Evolutionary conservation across 1,139 yeast species (phyloP).

Genomic region (Scheffersomyces insectosa): DNA sequence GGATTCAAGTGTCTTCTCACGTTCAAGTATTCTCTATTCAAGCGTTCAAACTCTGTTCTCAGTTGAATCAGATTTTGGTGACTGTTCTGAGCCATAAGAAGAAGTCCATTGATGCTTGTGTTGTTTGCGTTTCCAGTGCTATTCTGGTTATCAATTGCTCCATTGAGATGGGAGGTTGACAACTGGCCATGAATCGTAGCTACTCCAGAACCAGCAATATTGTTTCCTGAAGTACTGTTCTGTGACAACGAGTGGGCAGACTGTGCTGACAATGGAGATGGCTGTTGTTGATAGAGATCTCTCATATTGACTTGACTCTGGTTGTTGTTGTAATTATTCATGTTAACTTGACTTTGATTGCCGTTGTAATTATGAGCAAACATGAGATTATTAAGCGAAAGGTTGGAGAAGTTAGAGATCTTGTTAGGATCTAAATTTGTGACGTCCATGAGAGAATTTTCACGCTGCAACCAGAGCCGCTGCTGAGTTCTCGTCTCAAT

Average conservation of each 20-base stretch:
- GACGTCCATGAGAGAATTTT: slow-evolving; percentile 64
- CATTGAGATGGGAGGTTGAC: too few species aligned
- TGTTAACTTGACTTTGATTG: slow-evolving; percentile 6
- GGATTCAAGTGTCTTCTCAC: slow-evolving; percentile 73
- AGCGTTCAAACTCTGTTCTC: slow-evolving; percentile 73
- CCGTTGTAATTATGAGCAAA: slow-evolving; percentile 38
- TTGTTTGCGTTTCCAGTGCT: too few species aligned
- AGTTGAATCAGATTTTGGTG: slow-evolving; percentile 57
- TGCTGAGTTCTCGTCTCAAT: slow-evolving; percentile 76
- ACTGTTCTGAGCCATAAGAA: slow-evolving; percentile 33
- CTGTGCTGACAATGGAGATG: slow-evolving; percentile 4
- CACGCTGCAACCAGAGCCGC: slow-evolving; percentile 79
- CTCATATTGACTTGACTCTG: slow-evolving; percentile 3
- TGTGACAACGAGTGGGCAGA: slow-evolving; percentile 8
- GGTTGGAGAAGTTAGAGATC: slow-evolving; percentile 40
- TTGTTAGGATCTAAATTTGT: slow-evolving; percentile 37
- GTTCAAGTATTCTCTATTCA: slow-evolving; percentile 71
- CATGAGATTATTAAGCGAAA: slow-evolving; percentile 50
- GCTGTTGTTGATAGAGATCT: slow-evolving; percentile 4
- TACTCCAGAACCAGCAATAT: neutral
- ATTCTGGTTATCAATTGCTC: too few species aligned
- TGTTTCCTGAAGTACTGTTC: slow-evolving; percentile 4
- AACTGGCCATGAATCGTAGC: neutral
- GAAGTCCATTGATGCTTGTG: slow-evolving; percentile 32
- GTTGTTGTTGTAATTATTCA: slow-evolving; percentile 27